Evolutionary conservation across 768 basidiomycete genomes (phyloP), one percentile per base, ranked within the genome.

Genomic region (Solioccasus polychromus): DNA sequence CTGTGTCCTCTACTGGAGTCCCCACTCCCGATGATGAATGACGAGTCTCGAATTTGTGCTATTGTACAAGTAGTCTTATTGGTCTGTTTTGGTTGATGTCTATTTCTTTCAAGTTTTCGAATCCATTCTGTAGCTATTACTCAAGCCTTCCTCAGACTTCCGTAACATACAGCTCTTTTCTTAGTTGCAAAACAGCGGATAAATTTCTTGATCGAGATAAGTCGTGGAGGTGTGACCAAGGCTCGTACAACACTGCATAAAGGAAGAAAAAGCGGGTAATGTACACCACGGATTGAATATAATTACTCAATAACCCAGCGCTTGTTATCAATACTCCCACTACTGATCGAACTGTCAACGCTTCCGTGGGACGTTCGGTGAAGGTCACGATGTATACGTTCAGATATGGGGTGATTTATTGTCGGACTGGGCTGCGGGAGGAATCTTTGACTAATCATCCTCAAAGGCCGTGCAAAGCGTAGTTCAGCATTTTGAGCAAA

Each of bases 1-100:
- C 79, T n/a, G 58, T 58, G 30, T 70, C 76, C 29, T 70, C 75
- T 38, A 56, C 69, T 17, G 68, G 62, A 36, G 65, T 59, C 2
- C 57, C 59, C 11, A 59, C 64, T 34, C 56, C 66, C 24, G 57
- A 58, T 25, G 60, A 50, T 38, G 64, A 66, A 30, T 64, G 40
- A 62, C 18, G 31, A 8, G 12, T 24, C 44, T 15, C 7, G 3
- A 8, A 32, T 37, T 18, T 0, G 26, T 32, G n/a, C 39, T 39
- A 15, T 30, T 30, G n/a, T n/a, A n/a, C n/a, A n/a, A n/a, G n/a
- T 24, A 34, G 19, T 24, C 22, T 35, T 20, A 44, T 26, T n/a
- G 20, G 18, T 37, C 22, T 23, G n/a, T 25, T 43, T 42, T 46
- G 22, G n/a, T 19, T 43, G 15, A 36, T 46, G 36, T 35, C 15